Evolutionary conservation across 805 yeast species (phyloP).

Genomic region (Wickerhamomyces bisporus): DNA sequence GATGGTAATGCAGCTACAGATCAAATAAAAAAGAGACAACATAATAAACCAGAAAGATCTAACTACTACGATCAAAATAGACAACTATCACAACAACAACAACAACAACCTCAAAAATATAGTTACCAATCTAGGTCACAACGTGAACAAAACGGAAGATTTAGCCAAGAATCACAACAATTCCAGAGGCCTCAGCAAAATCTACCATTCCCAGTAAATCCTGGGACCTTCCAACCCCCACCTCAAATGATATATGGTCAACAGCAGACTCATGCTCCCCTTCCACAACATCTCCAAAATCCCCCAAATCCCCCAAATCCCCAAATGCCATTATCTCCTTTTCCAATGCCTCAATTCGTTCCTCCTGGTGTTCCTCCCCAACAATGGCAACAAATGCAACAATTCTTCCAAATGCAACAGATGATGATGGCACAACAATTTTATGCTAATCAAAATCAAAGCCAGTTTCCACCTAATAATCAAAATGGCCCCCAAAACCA

Average conservation of each 20-base stretch:
- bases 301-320: conserved; percentile 2
- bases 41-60: conserved; percentile 1
- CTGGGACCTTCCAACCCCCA: conserved; percentile 17
- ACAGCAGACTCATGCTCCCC: conserved; percentile 11
- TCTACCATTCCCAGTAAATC: conserved; percentile 11
- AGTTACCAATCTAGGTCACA: conserved; percentile 21
- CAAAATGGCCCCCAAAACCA: background rate
- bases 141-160: conserved; percentile 17
- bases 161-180: conserved; percentile 8
- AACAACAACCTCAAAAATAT: background rate
- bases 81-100: conserved; percentile 1
- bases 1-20: background rate
- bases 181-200: conserved; percentile 10
- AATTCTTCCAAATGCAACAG: conserved; percentile 25
- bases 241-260: conserved; percentile 8
- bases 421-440: conserved; percentile 24
- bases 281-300: conserved; percentile 18
- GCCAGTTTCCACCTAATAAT: background rate
- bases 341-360: conserved; percentile 14
- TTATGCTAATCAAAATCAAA: conserved; percentile 8
- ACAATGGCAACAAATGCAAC: conserved; percentile 26
- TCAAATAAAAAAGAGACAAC: conserved; percentile 1
- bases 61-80: background rate
- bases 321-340: conserved; percentile 11
- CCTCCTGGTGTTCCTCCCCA: conserved; percentile 27